These are phyloP conservation scores for Cucurbita moschata DNA, from an alignment of 306 rosid genomes.

Conservation along the genomic window DNA sequence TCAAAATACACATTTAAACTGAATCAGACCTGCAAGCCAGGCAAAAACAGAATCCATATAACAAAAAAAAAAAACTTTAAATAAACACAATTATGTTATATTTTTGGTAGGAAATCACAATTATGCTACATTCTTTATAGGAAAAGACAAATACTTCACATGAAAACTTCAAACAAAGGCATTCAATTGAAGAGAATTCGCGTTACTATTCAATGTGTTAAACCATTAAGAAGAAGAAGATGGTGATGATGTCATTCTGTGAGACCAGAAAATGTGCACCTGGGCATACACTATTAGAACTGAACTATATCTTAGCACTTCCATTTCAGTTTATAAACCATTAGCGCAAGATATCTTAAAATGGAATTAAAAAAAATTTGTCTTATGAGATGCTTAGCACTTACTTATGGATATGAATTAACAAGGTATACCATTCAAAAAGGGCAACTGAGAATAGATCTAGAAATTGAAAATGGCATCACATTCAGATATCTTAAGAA, in stretches of 20 bases:
- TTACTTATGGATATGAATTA: background rate
- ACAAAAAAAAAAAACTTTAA: background rate
- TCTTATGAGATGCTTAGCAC: background rate
- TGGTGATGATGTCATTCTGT: too few relatives aligned
- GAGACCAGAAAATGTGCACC: background rate
- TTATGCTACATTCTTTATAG: background rate
- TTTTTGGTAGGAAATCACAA: background rate
- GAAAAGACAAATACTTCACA: background rate
- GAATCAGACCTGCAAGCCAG: conserved; percentile 27
- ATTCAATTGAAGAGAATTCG: background rate
- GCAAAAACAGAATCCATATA: conserved; percentile 8
- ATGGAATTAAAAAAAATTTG: background rate
- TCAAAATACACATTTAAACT: conserved; percentile 36
- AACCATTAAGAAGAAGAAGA: background rate
- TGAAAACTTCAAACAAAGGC: background rate
- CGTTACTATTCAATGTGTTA: background rate
- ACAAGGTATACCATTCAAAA: background rate
- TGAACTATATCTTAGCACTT: background rate
- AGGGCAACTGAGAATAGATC: background rate
- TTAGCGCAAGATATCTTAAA: background rate
- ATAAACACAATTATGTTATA: background rate
- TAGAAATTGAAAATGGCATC: background rate
- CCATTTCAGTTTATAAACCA: background rate
- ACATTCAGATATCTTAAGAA: background rate
- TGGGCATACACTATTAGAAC: background rate